Percentiles rank a stretch among this genome's conserved stretches.
Conservation (phyloP, 192 early-diverging fungal genomes). For the Coemansia sp. region DNA sequence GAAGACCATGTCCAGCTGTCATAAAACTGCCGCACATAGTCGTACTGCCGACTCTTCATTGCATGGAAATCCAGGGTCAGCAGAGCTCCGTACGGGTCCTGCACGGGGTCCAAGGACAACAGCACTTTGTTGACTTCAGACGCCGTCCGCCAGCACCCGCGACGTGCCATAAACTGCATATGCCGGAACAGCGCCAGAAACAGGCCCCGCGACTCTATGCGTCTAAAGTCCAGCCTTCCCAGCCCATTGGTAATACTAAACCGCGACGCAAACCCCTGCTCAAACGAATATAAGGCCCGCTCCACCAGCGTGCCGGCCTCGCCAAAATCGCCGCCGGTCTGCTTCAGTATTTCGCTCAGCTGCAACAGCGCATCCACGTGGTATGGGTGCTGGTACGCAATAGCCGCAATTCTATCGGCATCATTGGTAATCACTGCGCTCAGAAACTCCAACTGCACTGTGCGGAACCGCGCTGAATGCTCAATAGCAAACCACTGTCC, state of each 20-base stretch:
- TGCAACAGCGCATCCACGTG: conserved; percentile 86
- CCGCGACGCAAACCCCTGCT: conserved; percentile 72
- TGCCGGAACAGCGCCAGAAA: conserved; percentile 82
- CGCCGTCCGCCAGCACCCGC: conserved; percentile 91
- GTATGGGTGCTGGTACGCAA: conserved; percentile 77
- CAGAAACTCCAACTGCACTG: conserved; percentile 72
- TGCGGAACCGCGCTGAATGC: conserved; percentile 71
- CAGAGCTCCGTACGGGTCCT: conserved; percentile 74
- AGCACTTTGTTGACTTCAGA: conserved; percentile 86
- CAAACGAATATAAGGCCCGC: conserved; percentile 84
- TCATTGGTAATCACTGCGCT: conserved; percentile 70
- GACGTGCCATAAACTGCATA: conserved; percentile 76
- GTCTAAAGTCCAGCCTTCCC: conserved; percentile 66
- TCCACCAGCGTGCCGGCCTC: conserved; percentile 83
- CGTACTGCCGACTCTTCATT: conserved; percentile 70
- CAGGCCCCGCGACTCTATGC: conserved; percentile 78
- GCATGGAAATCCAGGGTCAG: conserved; percentile 85
- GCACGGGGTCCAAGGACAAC: conserved; percentile 66
- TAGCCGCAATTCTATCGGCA: conserved; percentile 65
- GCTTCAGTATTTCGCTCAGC: conserved; percentile 80
- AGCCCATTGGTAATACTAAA: conserved; percentile 69
- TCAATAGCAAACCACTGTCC: conserved; percentile 58
- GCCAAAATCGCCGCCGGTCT: conserved; percentile 73
- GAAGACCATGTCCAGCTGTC: conserved; percentile 45
- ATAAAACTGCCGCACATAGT: conserved; percentile 57